phyloP scores from a whole-genome alignment of 2,329 filamentous ascomycete genomes.

The Penicillium glabrum region DNA sequence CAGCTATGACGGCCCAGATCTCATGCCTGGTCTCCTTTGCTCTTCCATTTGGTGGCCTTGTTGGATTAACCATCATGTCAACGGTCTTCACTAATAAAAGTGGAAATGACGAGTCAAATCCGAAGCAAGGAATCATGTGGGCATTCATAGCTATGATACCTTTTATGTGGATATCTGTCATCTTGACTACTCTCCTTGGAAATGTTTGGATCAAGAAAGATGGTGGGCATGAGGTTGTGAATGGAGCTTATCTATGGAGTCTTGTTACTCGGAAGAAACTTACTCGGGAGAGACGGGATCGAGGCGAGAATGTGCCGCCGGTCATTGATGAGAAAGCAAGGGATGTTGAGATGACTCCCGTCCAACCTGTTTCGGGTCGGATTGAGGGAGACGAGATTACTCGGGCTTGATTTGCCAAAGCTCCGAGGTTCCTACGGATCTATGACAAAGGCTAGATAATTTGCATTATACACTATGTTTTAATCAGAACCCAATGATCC shows the following conservation, averaged over 20 bases:
- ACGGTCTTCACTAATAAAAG: slow-evolving; percentile 65
- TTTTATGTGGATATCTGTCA: slow-evolving; percentile 53
- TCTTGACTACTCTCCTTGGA: slow-evolving; percentile 48
- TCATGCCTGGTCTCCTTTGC: slow-evolving; percentile 62
- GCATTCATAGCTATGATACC: slow-evolving; percentile 63
- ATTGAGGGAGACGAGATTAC: background rate
- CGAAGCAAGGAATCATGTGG: slow-evolving; percentile 62
- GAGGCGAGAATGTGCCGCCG: background rate
- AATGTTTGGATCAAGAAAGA: slow-evolving; percentile 51
- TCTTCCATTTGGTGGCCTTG: slow-evolving; percentile 62
- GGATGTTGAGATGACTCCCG: background rate
- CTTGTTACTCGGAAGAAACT: slow-evolving; percentile 18
- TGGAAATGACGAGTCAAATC: slow-evolving; percentile 32
- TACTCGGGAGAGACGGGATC: background rate
- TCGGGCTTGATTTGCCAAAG: background rate
- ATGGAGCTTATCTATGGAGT: slow-evolving; percentile 33
- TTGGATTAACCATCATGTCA: slow-evolving; percentile 67
- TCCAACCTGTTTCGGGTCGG: background rate
- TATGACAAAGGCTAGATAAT: background rate
- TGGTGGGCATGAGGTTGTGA: slow-evolving; percentile 29
- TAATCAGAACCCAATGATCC: background rate
- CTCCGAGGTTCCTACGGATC: accelerated
- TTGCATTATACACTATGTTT: background rate
- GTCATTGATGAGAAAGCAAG: background rate
- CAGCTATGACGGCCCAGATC: slow-evolving; percentile 57